Percentiles rank a stretch among this genome's conserved stretches.
Evolutionary conservation across 441 rosid species (phyloP).

Genomic region (Mallotus japonicus): DNA sequence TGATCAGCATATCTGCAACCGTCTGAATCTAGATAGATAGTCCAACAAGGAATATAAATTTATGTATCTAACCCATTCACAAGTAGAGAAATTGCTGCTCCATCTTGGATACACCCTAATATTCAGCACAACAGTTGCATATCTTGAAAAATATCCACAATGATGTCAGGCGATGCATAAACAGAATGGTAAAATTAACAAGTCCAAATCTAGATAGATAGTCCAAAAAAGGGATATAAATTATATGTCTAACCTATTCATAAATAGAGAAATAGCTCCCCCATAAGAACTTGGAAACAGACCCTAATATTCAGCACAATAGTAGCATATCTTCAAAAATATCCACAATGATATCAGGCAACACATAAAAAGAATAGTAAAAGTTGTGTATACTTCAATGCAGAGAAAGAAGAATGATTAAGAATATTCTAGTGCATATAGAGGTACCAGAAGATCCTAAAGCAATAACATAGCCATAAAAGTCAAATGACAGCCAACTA

Average conservation of each 20-base stretch:
- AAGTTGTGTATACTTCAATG: not conserved
- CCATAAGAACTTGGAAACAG: conserved; percentile 9
- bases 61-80: conserved; percentile 18
- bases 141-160: not conserved
- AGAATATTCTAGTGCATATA: not conserved
- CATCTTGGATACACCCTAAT: conserved; percentile 9
- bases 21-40: conserved; percentile 26
- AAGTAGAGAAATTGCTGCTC: conserved; percentile 12
- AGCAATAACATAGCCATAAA: not conserved
- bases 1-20: conserved; percentile 34
- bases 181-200: not conserved
- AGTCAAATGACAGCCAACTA: not conserved
- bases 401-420: not conserved
- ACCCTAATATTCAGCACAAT: conserved; percentile 14
- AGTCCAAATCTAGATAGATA: conserved; percentile 21
- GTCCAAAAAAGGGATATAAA: conserved; percentile 22
- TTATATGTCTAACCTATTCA: conserved; percentile 16
- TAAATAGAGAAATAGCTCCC: conserved; percentile 11
- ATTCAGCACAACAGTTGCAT: conserved; percentile 10
- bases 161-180: conserved; percentile 1
- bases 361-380: not conserved
- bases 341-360: not conserved
- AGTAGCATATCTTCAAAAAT: not conserved
- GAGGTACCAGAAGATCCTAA: not conserved
- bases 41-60: conserved; percentile 22